These are phyloP conservation scores for Polytrichum formosum DNA, from an alignment of 225 moss, liverwort and hornwort genomes.

Conservation along the genomic window DNA sequence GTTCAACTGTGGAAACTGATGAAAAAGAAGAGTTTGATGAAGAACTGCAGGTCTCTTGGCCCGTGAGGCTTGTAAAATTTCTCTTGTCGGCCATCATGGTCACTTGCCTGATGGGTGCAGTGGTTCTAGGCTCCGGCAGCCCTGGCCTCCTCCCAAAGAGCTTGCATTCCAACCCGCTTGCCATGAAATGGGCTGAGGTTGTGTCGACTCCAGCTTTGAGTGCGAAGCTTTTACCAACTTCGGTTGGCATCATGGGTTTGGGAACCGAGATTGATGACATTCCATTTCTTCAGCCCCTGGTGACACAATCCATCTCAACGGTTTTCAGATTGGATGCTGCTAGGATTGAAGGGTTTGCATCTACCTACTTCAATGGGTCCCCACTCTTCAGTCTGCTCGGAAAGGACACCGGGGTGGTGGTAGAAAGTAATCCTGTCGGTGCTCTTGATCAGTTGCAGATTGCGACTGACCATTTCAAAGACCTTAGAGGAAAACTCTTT, in stretches of 20 bases:
- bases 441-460: conserved; percentile 20
- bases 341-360: conserved; percentile 1
- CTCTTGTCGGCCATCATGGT: conserved; percentile 23
- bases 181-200: background rate
- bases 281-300: conserved; percentile 18
- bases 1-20: background rate
- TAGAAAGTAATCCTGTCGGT: background rate
- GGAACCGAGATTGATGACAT: conserved; percentile 18
- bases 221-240: conserved; percentile 13
- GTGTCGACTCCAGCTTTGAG: background rate
- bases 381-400: background rate
- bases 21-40: conserved; percentile 19
- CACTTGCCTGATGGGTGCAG: conserved; percentile 27
- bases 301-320: conserved; percentile 13
- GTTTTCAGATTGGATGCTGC: background rate
- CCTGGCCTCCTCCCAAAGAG: conserved; percentile 47
- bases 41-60: conserved; percentile 21
- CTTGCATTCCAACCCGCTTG: conserved; percentile 17
- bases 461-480: conserved; percentile 23
- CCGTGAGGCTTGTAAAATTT: conserved; percentile 15
- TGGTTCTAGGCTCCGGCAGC: conserved; percentile 50
- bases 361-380: background rate
- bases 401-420: background rate
- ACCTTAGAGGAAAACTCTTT: conserved; percentile 19
- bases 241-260: conserved; percentile 30